Evolutionary conservation across 73 alveolate genomes (phyloP).

Genomic region (Durusdinium trenchii): DNA sequence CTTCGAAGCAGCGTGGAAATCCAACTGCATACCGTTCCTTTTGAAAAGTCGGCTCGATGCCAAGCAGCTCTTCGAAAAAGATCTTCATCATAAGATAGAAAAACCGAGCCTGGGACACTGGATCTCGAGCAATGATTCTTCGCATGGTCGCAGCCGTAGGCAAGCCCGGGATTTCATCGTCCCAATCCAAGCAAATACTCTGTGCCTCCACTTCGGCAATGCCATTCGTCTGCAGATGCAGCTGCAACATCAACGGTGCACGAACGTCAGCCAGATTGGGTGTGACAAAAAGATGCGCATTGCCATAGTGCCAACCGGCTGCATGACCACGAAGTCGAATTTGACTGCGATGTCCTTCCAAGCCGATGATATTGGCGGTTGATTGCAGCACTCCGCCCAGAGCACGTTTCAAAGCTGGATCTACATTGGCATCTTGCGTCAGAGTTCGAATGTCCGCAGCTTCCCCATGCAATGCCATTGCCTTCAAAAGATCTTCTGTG

Average conservation of each 20-base stretch:
- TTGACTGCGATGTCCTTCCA: conserved; percentile 29
- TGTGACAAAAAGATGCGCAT: neutral
- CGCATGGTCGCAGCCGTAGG: neutral
- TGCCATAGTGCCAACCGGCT: conserved; percentile 20
- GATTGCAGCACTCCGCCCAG: conserved; percentile 15
- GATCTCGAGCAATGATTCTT: neutral
- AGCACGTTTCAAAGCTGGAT: neutral
- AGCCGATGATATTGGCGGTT: neutral
- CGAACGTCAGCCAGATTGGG: conserved; percentile 21
- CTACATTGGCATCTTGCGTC: neutral
- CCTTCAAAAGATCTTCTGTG: neutral
- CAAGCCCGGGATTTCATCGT: neutral
- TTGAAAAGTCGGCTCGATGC: neutral
- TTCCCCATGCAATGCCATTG: conserved; percentile 44
- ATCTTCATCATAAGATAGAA: neutral
- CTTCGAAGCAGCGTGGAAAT: neutral
- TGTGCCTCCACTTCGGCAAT: neutral
- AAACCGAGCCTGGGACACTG: conserved; percentile 36
- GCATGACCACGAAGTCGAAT: neutral
- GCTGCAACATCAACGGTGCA: conserved; percentile 3
- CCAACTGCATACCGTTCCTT: neutral
- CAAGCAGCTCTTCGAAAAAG: neutral
- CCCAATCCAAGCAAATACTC: neutral
- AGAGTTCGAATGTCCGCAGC: neutral
- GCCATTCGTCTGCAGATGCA: neutral